Evolutionary conservation across 2,329 filamentous ascomycete species (phyloP), one percentile per base, ranked within the genome.

Genomic region (Curvularia verruculosa): DNA sequence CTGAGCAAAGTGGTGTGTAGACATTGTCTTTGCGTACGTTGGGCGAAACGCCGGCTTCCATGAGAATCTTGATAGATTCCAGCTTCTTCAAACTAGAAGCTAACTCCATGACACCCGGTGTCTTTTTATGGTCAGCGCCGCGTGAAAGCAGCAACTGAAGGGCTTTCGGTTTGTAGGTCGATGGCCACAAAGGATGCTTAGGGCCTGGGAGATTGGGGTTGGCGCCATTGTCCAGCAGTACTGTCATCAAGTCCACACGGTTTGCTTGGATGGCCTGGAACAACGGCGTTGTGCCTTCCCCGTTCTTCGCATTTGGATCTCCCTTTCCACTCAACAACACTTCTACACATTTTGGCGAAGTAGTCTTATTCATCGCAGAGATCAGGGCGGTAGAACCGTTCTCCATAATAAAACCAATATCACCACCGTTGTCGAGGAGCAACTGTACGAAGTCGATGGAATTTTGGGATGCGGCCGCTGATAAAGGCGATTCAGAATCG

Each of bases 131-230:
- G 59, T 88, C 85, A 2, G 86, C 87, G 1, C 86, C 87, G 24
- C 83, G 83, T 2, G 76, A 62, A 0, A 89, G 82, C 18, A 90
- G 78, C 1, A 87, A 72, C 64, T 85, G 80, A 29, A 90, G 76
- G 58, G 84, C 87, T 7, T 79, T 75, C 0, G 86, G 79, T 49
- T 87, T 81, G 73, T 86, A 85, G 0, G 83, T 83, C 0, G 87
- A 81, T 1, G 86, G 85, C 87, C 87, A 88, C 23, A 90, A 80
- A 74, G 87, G 84, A 75, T 90, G 85, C 72, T 89, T 88, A 10
- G 87, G 87, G 1, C 85, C 87, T 1, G 88, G 88, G 5, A 89
- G 77, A 69, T 91, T 90, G 8, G 87, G 83, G 65, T 89, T 83
- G 1, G 88, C 88, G 3, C 84, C 82, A 52, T 87, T 81, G 49